Conservation (phyloP, 202 grass and related monocot genomes). For the Zoysia matrella region DNA sequence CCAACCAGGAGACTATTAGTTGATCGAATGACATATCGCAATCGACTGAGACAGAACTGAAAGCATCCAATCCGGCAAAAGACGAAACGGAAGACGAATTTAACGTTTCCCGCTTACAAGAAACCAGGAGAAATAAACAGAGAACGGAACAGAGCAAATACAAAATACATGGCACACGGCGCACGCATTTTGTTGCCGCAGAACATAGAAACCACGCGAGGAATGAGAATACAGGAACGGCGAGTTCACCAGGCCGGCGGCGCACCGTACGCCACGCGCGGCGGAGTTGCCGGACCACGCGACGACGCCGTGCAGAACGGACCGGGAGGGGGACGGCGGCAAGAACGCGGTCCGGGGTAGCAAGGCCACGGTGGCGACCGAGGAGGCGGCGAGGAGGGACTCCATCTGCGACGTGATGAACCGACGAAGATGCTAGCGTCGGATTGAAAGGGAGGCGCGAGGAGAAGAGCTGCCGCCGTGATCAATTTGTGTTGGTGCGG, state of each 20-base stretch:
- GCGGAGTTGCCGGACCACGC: background rate
- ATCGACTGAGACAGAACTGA: too few relatives aligned
- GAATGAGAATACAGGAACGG: background rate
- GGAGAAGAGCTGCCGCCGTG: background rate
- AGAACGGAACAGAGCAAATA: background rate
- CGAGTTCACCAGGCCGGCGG: background rate
- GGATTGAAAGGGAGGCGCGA: background rate
- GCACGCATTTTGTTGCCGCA: too few relatives aligned
- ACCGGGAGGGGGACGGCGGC: background rate
- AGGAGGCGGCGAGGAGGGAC: slow-evolving; percentile 12
- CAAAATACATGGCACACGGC: background rate
- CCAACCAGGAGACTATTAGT: too few relatives aligned
- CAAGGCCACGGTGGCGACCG: background rate
- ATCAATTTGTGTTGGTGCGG: background rate
- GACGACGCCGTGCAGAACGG: background rate
- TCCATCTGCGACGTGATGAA: slow-evolving; percentile 1
- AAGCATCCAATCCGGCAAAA: too few relatives aligned
- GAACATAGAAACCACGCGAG: background rate
- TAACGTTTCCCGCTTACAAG: background rate
- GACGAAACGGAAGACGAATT: background rate
- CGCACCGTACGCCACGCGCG: slow-evolving; percentile 11
- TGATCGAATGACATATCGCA: too few relatives aligned
- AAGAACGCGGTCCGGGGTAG: background rate
- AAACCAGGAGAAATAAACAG: background rate
- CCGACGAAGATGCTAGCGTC: background rate